phyloP scores from a whole-genome alignment of 805 yeast species.

The Saccharomycopsis olivae region DNA sequence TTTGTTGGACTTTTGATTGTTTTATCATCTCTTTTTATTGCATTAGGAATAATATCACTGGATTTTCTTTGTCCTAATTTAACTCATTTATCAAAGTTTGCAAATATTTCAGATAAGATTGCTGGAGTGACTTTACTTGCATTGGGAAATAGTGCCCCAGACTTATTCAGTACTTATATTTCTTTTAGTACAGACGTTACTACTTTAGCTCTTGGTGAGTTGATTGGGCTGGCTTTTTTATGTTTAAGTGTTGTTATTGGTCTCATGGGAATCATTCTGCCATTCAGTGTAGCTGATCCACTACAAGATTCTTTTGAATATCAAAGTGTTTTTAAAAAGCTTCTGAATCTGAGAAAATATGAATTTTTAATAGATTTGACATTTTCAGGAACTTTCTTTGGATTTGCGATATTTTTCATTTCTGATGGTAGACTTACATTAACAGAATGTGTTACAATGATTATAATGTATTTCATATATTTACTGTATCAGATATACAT shows the following conservation, averaged over 20 bases:
- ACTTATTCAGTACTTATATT: slow-evolving; percentile 70
- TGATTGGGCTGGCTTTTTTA: slow-evolving; percentile 80
- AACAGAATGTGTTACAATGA: slow-evolving; percentile 10
- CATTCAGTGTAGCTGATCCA: slow-evolving; percentile 38
- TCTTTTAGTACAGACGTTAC: slow-evolving; percentile 67
- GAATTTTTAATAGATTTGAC: slow-evolving; percentile 19
- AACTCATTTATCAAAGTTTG: slow-evolving; percentile 43
- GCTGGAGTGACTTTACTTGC: slow-evolving; percentile 85
- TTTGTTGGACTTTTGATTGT: background rate
- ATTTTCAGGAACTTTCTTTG: slow-evolving; percentile 19
- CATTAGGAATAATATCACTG: slow-evolving; percentile 71
- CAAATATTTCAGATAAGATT: slow-evolving; percentile 61
- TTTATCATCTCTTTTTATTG: slow-evolving; percentile 37
- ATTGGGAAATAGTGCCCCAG: slow-evolving; percentile 89
- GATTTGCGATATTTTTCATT: slow-evolving; percentile 16
- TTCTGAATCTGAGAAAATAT: too few species aligned
- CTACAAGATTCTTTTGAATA: too few species aligned
- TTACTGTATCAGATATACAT: slow-evolving; percentile 5
- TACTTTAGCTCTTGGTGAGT: slow-evolving; percentile 77
- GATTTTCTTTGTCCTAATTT: slow-evolving; percentile 75
- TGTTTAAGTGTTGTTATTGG: slow-evolving; percentile 75
- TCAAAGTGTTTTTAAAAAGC: too few species aligned
- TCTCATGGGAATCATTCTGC: slow-evolving; percentile 55
- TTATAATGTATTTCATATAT: slow-evolving; percentile 6
- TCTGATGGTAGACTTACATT: slow-evolving; percentile 12